These are phyloP conservation scores for Lactarius hatsudake DNA, from an alignment of 768 basidiomycete genomes.

Conservation along the genomic window DNA sequence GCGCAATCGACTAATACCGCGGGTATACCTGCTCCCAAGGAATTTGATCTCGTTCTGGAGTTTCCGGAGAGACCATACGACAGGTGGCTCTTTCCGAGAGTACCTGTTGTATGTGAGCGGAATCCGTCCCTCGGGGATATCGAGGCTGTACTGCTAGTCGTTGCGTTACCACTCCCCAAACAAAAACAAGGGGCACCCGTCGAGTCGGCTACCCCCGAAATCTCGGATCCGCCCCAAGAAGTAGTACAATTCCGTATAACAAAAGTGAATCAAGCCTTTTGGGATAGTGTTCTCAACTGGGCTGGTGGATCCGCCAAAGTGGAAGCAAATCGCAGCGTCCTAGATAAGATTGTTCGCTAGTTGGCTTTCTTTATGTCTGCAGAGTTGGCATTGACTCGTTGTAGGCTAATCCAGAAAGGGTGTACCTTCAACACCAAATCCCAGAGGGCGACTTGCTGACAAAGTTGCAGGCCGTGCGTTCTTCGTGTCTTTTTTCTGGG, in stretches of 20 bases:
- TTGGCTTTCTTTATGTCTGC: not conserved
- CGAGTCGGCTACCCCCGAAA: constrained; percentile 10
- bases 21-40: constrained; percentile 40
- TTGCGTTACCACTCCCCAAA: constrained; percentile 45
- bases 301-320: constrained; percentile 54
- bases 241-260: constrained; percentile 49
- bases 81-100: constrained; percentile 68
- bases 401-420: constrained; percentile 44
- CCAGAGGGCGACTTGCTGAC: constrained; percentile 52
- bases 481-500: constrained; percentile 1
- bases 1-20: constrained; percentile 8
- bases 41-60: constrained; percentile 73
- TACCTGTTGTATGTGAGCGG: constrained; percentile 50
- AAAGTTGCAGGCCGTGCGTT: constrained; percentile 57
- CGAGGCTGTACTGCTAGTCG: constrained; percentile 41
- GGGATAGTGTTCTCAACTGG: constrained; percentile 63
- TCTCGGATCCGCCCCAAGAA: constrained; percentile 32
- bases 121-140: constrained; percentile 23
- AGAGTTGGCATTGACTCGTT: not conserved
- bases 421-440: constrained; percentile 57
- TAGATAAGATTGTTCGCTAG: constrained; percentile 46
- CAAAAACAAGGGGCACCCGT: constrained; percentile 23
- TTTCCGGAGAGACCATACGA: constrained; percentile 62
- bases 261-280: constrained; percentile 46
- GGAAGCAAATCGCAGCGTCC: constrained; percentile 44